phyloP scores from a whole-genome alignment of 2,329 filamentous ascomycete species.

The Curvularia sp. region DNA sequence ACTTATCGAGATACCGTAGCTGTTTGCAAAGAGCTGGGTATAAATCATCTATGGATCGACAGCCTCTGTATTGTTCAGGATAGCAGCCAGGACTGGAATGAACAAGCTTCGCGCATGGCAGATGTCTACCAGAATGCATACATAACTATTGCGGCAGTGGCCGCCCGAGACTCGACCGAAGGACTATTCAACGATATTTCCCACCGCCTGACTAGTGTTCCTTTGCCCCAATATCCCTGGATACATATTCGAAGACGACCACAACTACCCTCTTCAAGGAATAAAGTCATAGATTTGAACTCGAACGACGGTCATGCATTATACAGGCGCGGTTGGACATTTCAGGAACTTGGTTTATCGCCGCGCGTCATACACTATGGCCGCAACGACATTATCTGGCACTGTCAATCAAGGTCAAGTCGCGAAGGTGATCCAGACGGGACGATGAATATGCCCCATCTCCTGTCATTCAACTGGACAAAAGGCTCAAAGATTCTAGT shows the following conservation, averaged over 20 bases:
- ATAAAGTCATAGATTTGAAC: neutral
- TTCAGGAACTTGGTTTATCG: constrained; percentile 6
- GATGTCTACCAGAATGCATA: neutral
- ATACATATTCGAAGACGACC: neutral
- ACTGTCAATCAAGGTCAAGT: constrained; percentile 6
- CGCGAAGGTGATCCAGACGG: neutral
- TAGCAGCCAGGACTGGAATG: constrained; percentile 3
- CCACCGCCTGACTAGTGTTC: neutral
- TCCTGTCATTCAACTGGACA: neutral
- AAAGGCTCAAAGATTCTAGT: no score
- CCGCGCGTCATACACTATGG: constrained; percentile 11
- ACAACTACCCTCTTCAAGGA: neutral
- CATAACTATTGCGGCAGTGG: neutral
- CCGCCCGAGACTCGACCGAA: neutral
- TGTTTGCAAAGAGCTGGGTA: neutral
- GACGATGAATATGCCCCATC: no score
- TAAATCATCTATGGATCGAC: constrained; percentile 8
- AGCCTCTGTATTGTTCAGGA: constrained; percentile 13
- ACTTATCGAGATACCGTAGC: neutral
- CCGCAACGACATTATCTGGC: constrained; percentile 15
- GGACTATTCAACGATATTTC: neutral
- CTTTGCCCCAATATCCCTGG: neutral
- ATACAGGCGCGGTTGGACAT: constrained; percentile 5
- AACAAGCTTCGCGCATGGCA: constrained; percentile 7
- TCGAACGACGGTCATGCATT: neutral